Evolutionary conservation across 768 basidiomycete genomes (phyloP).

Genomic region (Tephrocybe sp.): DNA sequence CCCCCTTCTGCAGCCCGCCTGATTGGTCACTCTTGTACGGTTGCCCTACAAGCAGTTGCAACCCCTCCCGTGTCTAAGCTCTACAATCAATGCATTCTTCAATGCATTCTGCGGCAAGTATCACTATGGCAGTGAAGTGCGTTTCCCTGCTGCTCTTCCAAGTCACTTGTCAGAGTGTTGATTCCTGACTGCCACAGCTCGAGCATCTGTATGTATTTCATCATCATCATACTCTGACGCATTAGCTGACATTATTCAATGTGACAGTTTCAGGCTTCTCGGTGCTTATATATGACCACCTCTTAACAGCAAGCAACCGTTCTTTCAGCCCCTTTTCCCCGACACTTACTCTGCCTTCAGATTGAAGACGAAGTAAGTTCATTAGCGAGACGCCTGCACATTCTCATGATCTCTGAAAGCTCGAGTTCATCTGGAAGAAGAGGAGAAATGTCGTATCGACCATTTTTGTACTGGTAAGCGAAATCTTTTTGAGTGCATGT

Average conservation of each 20-base stretch:
- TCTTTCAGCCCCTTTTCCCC: background rate
- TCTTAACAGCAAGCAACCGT: constrained; percentile 9
- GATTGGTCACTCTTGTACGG: background rate
- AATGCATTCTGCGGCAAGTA: too few species aligned
- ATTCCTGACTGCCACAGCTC: background rate
- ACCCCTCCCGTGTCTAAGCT: too few species aligned
- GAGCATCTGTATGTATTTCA: constrained; percentile 6
- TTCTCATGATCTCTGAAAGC: background rate
- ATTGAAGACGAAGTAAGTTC: constrained; percentile 11
- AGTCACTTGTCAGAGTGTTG: background rate
- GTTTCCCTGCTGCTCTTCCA: background rate
- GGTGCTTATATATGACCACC: constrained; percentile 13
- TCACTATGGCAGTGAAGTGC: constrained; percentile 1
- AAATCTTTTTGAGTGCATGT: background rate
- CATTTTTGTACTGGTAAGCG: constrained; percentile 12
- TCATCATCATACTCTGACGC: background rate
- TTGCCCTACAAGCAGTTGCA: background rate
- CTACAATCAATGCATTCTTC: background rate
- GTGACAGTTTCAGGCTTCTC: constrained; percentile 12
- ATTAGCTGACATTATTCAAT: background rate
- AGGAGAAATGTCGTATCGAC: constrained; percentile 7
- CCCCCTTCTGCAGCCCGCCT: too few species aligned
- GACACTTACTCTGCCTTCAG: background rate
- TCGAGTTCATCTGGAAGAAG: constrained; percentile 15
- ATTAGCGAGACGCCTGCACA: background rate